These are phyloP conservation scores for Rhodotorula kratochvilovae DNA, from an alignment of 768 basidiomycete genomes.

Conservation along the genomic window DNA sequence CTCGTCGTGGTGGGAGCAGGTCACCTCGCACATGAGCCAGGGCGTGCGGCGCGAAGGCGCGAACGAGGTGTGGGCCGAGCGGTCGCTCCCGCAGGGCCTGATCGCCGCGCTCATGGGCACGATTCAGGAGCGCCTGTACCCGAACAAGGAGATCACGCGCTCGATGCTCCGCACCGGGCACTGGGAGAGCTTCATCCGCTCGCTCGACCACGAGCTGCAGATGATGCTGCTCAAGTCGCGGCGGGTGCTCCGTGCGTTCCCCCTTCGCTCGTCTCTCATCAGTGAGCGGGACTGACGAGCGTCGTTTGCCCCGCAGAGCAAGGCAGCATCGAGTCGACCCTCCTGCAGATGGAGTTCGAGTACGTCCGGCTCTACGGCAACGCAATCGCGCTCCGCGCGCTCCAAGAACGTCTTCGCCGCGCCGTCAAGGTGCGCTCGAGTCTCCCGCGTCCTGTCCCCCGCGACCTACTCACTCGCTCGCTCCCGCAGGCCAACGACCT, in stretches of 20 bases:
- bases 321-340: slow-evolving; percentile 33
- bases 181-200: slow-evolving; percentile 36
- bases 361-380: slow-evolving; percentile 33
- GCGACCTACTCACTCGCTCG: neutral
- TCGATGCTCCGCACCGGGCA: slow-evolving; percentile 23
- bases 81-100: slow-evolving; percentile 28
- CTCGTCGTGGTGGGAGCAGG: slow-evolving; percentile 36
- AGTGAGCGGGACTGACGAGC: neutral
- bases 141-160: slow-evolving; percentile 35
- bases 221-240: slow-evolving; percentile 30
- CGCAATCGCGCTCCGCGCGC: slow-evolving; percentile 29
- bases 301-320: slow-evolving; percentile 12
- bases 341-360: slow-evolving; percentile 36
- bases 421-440: slow-evolving; percentile 17
- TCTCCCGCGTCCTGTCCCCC: no score
- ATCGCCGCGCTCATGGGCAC: slow-evolving; percentile 37
- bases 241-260: slow-evolving; percentile 20
- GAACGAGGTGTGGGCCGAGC: slow-evolving; percentile 29
- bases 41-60: slow-evolving; percentile 13
- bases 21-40: slow-evolving; percentile 22
- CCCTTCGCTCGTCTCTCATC: neutral
- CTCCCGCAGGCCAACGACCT: slow-evolving; percentile 19
- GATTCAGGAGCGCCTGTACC: slow-evolving; percentile 37
- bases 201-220: slow-evolving; percentile 31
- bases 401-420: slow-evolving; percentile 27